Evolutionary conservation across 176 grass and related monocot genomes (phyloP), one percentile per base, ranked within the genome.

Genomic region (Dendrocalamus sinicus): DNA sequence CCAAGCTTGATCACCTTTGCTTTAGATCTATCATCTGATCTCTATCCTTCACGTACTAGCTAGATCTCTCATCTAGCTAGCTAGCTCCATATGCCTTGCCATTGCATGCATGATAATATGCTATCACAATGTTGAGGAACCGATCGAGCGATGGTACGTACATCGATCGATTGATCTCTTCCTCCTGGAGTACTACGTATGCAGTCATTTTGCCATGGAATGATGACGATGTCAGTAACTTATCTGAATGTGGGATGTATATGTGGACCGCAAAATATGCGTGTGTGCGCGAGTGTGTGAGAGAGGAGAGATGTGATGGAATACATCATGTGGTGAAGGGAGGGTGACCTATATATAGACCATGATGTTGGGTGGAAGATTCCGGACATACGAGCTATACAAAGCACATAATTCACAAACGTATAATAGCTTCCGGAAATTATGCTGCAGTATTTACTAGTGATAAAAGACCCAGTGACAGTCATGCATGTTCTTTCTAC

Each of bases 1-100:
- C 30, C 67, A 57, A 80, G 15, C 14, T 61, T 75, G 15, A 35
- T 82, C 50, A 87, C 89, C 89, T 74, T 68, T 57, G 41, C n/a
- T 48, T 47, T 1, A 24, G 7, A 24, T 80, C 20, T 37, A 5
- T 17, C 44, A 15, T 52, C 71, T 51, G 4, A 37, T 37, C 12
- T 66, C 12, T 17, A 17, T 48, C 47, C 72, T 52, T 19, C 46
- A 19, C 47, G 48, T 32, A 16, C 72, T 35, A 16, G 13, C 72
- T 35, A 16, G 13, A 24, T 10, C 6, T 20, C 52, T 55, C 52
- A 9, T 24, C 51, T 53, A 19, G 17, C 53, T 53, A 19, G 17
- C 53, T 81, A 70, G 20, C 6, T 24, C 51, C 20, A 43, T 24
- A 70, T 54, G 32, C 14, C 13, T 28, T 71, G 47, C 46, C 71